These are phyloP conservation scores for Trichophyton verrucosum DNA, from an alignment of 2,329 filamentous ascomycete genomes.

Conservation along the genomic window DNA sequence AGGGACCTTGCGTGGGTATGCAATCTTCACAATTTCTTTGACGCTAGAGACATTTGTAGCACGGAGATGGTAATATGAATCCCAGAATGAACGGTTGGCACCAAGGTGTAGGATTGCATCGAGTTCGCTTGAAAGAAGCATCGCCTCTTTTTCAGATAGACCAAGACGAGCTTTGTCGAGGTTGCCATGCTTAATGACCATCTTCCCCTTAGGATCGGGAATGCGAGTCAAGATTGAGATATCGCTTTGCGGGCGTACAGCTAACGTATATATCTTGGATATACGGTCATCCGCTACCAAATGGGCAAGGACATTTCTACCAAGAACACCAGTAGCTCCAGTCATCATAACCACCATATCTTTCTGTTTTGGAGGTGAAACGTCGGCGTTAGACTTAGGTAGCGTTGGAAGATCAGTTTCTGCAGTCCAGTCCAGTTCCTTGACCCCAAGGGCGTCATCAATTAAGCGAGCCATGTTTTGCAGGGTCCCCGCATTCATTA, in stretches of 20 bases:
- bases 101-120: slow-evolving; percentile 44
- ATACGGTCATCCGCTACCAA: slow-evolving; percentile 26
- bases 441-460: neutral
- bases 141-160: slow-evolving; percentile 21
- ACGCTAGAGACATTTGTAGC: slow-evolving; percentile 17
- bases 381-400: neutral
- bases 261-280: slow-evolving; percentile 33
- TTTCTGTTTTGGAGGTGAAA: neutral
- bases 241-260: slow-evolving; percentile 15
- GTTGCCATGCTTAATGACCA: slow-evolving; percentile 25
- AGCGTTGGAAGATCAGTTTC: neutral
- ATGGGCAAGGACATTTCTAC: slow-evolving; percentile 24
- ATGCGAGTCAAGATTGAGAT: neutral
- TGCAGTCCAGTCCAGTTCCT: neutral
- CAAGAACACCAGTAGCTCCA: slow-evolving; percentile 29
- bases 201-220: neutral
- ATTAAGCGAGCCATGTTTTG: slow-evolving; percentile 1
- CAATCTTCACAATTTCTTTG: slow-evolving; percentile 14
- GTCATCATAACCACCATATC: slow-evolving; percentile 15
- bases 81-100: slow-evolving; percentile 23
- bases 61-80: slow-evolving; percentile 20
- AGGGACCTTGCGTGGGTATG: slow-evolving; percentile 15
- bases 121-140: slow-evolving; percentile 19
- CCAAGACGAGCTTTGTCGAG: slow-evolving; percentile 27
- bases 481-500: slow-evolving; percentile 31